Evolutionary conservation across 352 stramenopile species (phyloP), one percentile per base, ranked within the genome.

Genomic region (Peronosclerospora sorghi): DNA sequence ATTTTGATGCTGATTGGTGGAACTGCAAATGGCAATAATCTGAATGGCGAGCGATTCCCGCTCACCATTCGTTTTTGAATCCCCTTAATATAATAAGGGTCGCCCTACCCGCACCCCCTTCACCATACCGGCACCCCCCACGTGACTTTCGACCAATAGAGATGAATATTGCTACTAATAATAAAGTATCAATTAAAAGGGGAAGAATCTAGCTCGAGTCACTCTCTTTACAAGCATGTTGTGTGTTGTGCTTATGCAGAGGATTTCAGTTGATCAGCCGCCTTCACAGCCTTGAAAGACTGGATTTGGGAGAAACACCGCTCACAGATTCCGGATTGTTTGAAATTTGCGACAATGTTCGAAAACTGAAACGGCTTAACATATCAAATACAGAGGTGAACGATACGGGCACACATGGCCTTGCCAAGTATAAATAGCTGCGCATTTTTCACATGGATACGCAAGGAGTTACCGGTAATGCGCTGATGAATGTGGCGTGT

Each of bases 381-480:
- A 63, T 89, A 15, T 85, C 77, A 0, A 64, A 75, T 32, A 86
- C 77, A 0, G 73, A 86, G 49, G 57, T 89, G 37, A 84, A 62
- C 4, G 77, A 89, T 45, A 49, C 35, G 19, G 73, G 77, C 28
- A 60, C 70, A 2, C 34, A 61, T 17, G 71, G 70, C 1, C 53
- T 89, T 12, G 49, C 51, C 14, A 65, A 63, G 13, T 44, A 87
- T 13, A 65, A 60, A 15, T 51, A 80, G 13, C 38, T 90, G 27
- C 62, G 77, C 19, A 56, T 76, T 24, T 58, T 90, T 47, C 61
- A 60, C 7, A 58, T 87, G 53, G 77, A 90, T 59, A 73, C 73
- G 23, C 36, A 51, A 12, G 65, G 66, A 6, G 74, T 90, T 42
- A 79, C 77, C 15, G 84, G 84, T 48, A 67, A 68, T 44, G 48